Base-by-base conservation (phyloP, 371 early-diverging fungal genomes). In the Mortierella sp. region DNA sequence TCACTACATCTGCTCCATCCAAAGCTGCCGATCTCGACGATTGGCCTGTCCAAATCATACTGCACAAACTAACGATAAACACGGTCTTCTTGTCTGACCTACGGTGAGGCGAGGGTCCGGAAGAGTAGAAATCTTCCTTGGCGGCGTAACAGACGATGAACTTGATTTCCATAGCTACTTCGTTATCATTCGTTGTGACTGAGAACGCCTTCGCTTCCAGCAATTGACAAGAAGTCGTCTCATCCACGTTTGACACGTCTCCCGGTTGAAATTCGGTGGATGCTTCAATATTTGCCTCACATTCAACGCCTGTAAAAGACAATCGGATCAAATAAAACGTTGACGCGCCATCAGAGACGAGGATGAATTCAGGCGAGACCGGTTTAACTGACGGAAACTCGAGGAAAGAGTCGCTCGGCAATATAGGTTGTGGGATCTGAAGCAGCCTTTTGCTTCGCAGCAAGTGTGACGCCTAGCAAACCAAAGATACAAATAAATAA, bases 171-270 rank as follows among this genome's bases (percentile, higher is more conserved):
- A 72, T 32, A 38, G 61, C 59, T 10, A 41, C 41, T 33, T 69
- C 63, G 21, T 65, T 48, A 15, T 69, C 45, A 45, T 58, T 28
- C 22, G 52, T 24, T 1, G n/a, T 62, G 45, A 74, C 43, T n/a
- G 65, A 43, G 69, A 74, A 72, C 36, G 77, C 76, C 55, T 78
- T 84, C 28, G 78, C 84, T n/a, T 84, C 84, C 21, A 84, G 41
- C 15, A 84, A 32, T 45, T 69, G 77, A 45, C 75, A 83, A 15
- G 84, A 75, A 7, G 60, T 36, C 22, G 28, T 15, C 7, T 43
- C 40, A n/a, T 70, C 69, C 4, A 38, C 50, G 7, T 58, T 57
- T 19, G 53, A 22, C 16, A 59, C 28, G 2, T 32, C 52, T 5
- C 63, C 55, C 13, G 67, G 66, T n/a, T 45, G 61, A 55, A 80